Conservation (phyloP, 202 grass and related monocot genomes). For the Schoenoplectus tabernaemontani region DNA sequence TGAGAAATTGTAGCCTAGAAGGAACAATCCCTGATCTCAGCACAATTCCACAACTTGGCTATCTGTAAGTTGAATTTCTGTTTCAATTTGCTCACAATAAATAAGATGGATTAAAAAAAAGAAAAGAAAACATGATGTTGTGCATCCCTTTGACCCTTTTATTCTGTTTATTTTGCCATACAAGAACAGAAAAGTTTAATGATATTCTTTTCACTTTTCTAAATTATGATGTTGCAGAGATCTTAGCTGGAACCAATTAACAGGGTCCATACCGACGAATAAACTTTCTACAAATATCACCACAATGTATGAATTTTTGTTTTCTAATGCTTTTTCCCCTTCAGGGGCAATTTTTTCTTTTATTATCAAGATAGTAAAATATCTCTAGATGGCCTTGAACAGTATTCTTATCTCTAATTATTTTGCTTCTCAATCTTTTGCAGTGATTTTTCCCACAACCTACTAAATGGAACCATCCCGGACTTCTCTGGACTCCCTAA, state of each 20-base stretch:
- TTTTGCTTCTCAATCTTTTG: constrained; percentile 38
- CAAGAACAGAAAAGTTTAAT: neutral
- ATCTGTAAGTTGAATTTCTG: constrained; percentile 53
- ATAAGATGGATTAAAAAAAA: neutral
- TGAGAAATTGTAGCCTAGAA: constrained; percentile 89
- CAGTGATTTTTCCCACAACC: constrained; percentile 86
- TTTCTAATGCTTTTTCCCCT: neutral
- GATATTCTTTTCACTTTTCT: neutral
- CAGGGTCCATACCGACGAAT: constrained; percentile 58
- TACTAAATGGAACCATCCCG: constrained; percentile 65
- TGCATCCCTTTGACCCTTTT: neutral
- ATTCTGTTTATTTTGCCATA: constrained; percentile 4
- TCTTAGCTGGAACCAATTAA: constrained; percentile 78
- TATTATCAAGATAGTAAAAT: neutral
- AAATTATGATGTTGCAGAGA: constrained; percentile 52
- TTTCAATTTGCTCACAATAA: neutral
- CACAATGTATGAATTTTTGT: constrained; percentile 51
- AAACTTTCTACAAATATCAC: constrained; percentile 82
- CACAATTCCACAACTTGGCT: constrained; percentile 55
- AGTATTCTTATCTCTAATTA: neutral
- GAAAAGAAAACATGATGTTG: neutral
- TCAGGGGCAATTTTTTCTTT: neutral
- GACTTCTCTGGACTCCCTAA: constrained; percentile 66
- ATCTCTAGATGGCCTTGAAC: neutral
- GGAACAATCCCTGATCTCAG: constrained; percentile 82